Evolutionary conservation across 305 asterid genomes (phyloP).

Genomic region (Fraxinus velutina): DNA sequence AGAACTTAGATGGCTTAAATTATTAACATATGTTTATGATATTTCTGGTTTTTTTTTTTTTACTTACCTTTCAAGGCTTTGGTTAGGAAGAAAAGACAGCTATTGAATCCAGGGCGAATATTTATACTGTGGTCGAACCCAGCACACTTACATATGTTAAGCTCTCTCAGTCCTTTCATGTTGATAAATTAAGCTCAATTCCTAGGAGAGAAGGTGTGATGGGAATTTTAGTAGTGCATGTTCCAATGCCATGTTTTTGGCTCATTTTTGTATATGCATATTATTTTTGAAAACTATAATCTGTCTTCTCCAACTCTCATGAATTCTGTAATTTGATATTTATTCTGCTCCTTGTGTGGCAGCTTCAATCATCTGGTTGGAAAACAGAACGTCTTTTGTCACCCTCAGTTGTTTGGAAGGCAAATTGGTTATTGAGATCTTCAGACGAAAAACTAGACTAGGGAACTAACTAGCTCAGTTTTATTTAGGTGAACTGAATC

Average conservation of each 20-base stretch:
- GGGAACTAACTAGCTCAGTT: background rate
- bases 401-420: constrained; percentile 85
- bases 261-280: too few relatives aligned
- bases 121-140: background rate
- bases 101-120: too few relatives aligned
- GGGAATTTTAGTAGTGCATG: too few relatives aligned
- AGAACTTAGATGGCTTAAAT: background rate
- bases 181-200: too few relatives aligned
- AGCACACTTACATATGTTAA: too few relatives aligned
- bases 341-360: constrained; percentile 26
- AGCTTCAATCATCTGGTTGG: constrained; percentile 80
- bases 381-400: constrained; percentile 77
- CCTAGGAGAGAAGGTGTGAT: too few relatives aligned
- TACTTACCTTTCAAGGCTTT: background rate
- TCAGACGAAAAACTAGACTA: constrained; percentile 33
- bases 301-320: background rate
- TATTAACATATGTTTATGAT: background rate
- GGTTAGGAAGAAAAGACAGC: too few relatives aligned
- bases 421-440: constrained; percentile 49
- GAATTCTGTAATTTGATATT: background rate
- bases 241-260: too few relatives aligned
- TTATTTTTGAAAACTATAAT: too few relatives aligned
- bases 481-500: background rate
- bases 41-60: too few relatives aligned
- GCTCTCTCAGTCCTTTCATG: too few relatives aligned